These are phyloP conservation scores for Apophysomyces variabilis DNA, from an alignment of 371 early-diverging fungal species.

Conservation along the genomic window DNA sequence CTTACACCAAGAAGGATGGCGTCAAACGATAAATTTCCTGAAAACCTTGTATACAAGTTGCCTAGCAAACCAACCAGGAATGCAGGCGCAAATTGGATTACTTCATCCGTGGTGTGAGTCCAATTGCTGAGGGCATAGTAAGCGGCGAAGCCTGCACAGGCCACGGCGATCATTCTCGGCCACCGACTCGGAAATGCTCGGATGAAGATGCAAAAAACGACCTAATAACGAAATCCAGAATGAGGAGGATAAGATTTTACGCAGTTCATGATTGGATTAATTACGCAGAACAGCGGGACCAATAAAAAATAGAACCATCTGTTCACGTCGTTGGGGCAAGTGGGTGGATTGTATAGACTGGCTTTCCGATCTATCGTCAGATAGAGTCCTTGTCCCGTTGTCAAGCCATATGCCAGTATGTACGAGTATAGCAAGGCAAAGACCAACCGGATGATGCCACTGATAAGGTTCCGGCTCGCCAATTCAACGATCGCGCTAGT, in stretches of 20 bases:
- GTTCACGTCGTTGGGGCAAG: slow-evolving; percentile 7
- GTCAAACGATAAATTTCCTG: slow-evolving; percentile 38
- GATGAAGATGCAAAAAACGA: slow-evolving; percentile 19
- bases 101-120: slow-evolving; percentile 16
- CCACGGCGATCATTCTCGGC: slow-evolving; percentile 20
- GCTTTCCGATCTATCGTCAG: slow-evolving; percentile 25
- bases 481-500: slow-evolving; percentile 66
- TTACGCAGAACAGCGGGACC: slow-evolving; percentile 22
- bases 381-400: slow-evolving; percentile 56
- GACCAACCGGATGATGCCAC: slow-evolving; percentile 73
- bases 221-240: neutral
- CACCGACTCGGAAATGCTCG: slow-evolving; percentile 20
- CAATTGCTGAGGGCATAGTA: slow-evolving; percentile 18
- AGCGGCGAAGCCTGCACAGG: slow-evolving; percentile 22
- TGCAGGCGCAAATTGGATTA: slow-evolving; percentile 56
- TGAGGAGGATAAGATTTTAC: neutral
- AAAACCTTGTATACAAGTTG: slow-evolving; percentile 40
- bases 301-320: slow-evolving; percentile 23
- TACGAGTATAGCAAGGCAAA: slow-evolving; percentile 71
- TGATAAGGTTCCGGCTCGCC: slow-evolving; percentile 74
- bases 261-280: neutral
- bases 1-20: slow-evolving; percentile 37
- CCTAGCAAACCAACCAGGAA: slow-evolving; percentile 56
- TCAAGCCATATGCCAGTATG: slow-evolving; percentile 69
- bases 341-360: slow-evolving; percentile 14